Evolutionary conservation across 331 rosid species (phyloP).

Genomic region (Prunus yedoensis): DNA sequence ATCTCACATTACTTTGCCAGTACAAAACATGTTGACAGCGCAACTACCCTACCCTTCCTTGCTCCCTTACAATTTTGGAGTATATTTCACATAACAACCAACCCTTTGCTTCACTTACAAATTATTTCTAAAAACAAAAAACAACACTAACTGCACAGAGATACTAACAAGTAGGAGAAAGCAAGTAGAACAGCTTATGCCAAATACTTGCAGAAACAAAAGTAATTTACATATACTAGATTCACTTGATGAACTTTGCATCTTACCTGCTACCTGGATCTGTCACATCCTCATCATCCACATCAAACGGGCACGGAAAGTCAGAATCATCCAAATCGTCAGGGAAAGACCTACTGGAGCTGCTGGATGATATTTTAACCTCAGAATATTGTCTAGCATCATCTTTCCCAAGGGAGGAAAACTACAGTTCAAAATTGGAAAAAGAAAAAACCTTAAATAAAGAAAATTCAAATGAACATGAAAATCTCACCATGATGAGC

Average conservation of each 20-base stretch:
- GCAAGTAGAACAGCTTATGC: background rate
- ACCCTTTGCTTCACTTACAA: background rate
- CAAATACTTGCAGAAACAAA: conserved; percentile 16
- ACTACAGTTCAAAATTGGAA: conserved; percentile 34
- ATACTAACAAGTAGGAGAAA: background rate
- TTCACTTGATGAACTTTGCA: conserved; percentile 21
- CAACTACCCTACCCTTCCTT: conserved; percentile 6
- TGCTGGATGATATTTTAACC: conserved; percentile 45
- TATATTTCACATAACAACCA: background rate
- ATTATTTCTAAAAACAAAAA: background rate
- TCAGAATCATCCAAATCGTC: conserved; percentile 74
- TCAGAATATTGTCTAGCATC: conserved; percentile 55
- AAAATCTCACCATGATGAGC: conserved; percentile 1
- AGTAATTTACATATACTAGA: background rate
- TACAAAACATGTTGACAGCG: background rate
- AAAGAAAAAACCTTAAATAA: conserved; percentile 24
- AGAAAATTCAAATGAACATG: conserved; percentile 12
- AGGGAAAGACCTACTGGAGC: conserved; percentile 77
- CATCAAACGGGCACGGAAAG: conserved; percentile 69
- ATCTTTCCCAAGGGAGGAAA: conserved; percentile 55
- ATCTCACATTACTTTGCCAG: background rate
- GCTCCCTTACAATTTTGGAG: background rate
- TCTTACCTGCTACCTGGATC: conserved; percentile 80
- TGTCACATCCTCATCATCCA: conserved; percentile 63
- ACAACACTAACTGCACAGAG: background rate